Percentiles rank a stretch among this genome's conserved stretches.
phyloP scores from a whole-genome alignment of 1,284 basidiomycete species.

The Sutorius eximius region DNA sequence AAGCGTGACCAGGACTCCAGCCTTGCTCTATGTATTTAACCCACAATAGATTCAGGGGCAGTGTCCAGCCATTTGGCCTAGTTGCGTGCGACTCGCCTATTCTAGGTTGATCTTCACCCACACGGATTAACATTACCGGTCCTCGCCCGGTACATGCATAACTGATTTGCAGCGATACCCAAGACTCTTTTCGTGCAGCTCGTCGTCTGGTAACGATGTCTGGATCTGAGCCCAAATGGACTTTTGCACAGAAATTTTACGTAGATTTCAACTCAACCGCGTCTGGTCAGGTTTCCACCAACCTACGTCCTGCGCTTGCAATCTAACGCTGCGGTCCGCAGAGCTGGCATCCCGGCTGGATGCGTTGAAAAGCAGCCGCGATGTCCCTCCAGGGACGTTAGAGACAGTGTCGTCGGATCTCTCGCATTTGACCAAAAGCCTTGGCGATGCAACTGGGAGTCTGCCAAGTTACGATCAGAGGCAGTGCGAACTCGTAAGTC shows the following conservation, averaged over 20 bases:
- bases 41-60: background rate
- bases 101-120: background rate
- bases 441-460: slow-evolving; percentile 59
- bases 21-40: background rate
- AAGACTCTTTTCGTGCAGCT: background rate
- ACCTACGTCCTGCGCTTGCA: background rate
- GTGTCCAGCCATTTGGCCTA: background rate
- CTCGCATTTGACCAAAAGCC: slow-evolving; percentile 55
- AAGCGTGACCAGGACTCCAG: too few relatives aligned
- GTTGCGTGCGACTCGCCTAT: background rate
- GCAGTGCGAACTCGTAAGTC: slow-evolving; percentile 64
- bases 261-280: slow-evolving; percentile 21
- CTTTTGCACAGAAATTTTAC: slow-evolving; percentile 31
- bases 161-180: background rate
- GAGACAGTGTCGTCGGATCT: slow-evolving; percentile 44
- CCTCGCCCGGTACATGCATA: background rate
- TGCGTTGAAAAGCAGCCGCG: slow-evolving; percentile 5
- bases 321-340: slow-evolving; percentile 20
- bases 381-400: slow-evolving; percentile 28
- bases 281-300: slow-evolving; percentile 23
- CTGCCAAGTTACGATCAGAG: slow-evolving; percentile 75
- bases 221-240: slow-evolving; percentile 25
- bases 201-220: slow-evolving; percentile 14
- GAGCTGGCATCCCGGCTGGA: slow-evolving; percentile 31
- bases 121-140: background rate